Base-by-base conservation (phyloP, 2,329 filamentous ascomycete genomes). In the Botrytis byssoidea region DNA sequence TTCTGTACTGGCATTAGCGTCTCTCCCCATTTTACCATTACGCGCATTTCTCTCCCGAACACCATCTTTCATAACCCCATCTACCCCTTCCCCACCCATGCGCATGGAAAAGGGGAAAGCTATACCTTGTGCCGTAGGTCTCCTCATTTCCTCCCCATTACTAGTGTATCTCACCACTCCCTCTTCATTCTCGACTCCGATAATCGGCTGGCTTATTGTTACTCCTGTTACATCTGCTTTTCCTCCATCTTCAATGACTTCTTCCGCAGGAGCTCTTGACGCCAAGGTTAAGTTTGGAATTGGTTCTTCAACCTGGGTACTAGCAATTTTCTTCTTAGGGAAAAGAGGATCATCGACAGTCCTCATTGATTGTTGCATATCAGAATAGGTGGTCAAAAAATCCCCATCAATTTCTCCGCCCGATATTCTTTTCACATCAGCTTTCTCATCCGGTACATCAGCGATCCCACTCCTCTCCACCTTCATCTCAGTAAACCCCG, bases 371-470 rank as follows among this genome's bases (percentile, higher is more conserved):
- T 1, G 37, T 42, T 70, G 48, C 67, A 70, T 70, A 32, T 82
- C 83, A 29, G 87, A 79, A 0, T 88, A 79, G 32, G 83, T 80
- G 7, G 82, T 83, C 29, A 86, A 83, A 0, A 84, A 86, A 44
- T 84, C 81, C 48, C 85, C 82, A 32, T 84, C 80, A 1, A 37
- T 25, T 46, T 37, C 22, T 29, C 78, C 78, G 4, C 81, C 83
- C 10, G 84, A 40, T n/a, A 18, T 83, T 0, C 84, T 86, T 42
- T 84, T 81, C 51, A 85, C 82, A 29, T 84, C 80, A 1, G 25
- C 7, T n/a, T 37, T 6, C 40, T 78, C 78, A 5, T 81, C 83
- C 16, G 84, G 25, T 37, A 9, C 0, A 90, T 88, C 20, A 57
- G 14, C n/a, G 51, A 18, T 83, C 81, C 71, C 84, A 16, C 82